Evolutionary conservation across 305 asterid genomes (phyloP).

Genomic region (Rubia balearica): DNA sequence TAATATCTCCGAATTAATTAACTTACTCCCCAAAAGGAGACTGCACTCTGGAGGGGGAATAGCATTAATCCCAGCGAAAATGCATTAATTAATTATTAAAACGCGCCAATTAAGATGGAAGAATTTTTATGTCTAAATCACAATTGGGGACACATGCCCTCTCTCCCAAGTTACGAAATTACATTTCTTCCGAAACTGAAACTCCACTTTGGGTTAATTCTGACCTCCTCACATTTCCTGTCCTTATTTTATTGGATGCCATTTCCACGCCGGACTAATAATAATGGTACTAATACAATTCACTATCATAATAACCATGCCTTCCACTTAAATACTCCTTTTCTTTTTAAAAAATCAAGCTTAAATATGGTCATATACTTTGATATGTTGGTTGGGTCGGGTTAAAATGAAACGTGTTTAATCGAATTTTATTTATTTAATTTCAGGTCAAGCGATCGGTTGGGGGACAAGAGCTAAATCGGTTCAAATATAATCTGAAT

Average conservation of each 20-base stretch:
- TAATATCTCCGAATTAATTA: conserved; percentile 8
- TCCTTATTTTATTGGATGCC: conserved; percentile 11
- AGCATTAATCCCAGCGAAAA: background rate
- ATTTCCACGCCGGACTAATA: background rate
- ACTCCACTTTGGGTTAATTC: conserved; percentile 22
- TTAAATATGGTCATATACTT: no score
- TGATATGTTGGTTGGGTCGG: no score
- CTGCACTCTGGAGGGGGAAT: conserved; percentile 17
- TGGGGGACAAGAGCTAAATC: no score
- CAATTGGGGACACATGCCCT: conserved; percentile 20
- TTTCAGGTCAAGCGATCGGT: no score
- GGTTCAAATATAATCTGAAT: no score
- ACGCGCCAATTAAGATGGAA: background rate
- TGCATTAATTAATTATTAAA: background rate
- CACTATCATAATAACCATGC: background rate
- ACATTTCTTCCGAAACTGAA: conserved; percentile 34
- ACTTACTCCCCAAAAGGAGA: conserved; percentile 41
- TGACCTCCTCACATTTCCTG: conserved; percentile 23
- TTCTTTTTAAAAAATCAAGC: no score
- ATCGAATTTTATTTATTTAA: no score
- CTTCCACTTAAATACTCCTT: no score
- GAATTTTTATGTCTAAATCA: background rate
- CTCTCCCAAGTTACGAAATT: background rate
- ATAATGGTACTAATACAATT: background rate
- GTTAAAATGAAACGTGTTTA: no score